Evolutionary conservation across 768 basidiomycete genomes (phyloP).

Genomic region (Vararia minispora): DNA sequence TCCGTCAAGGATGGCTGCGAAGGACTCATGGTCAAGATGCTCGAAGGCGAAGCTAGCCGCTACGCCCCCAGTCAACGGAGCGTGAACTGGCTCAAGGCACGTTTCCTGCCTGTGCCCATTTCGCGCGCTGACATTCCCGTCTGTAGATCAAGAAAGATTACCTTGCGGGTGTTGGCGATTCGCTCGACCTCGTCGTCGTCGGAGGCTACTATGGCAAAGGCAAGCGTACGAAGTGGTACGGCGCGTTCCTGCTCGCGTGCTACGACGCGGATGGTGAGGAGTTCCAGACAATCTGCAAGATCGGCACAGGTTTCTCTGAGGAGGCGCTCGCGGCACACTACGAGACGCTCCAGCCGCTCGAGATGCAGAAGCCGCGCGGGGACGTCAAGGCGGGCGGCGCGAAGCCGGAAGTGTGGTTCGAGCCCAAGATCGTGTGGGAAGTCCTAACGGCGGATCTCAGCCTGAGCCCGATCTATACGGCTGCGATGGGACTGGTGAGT

Average conservation of each 20-base stretch:
- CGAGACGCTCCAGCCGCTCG: constrained; percentile 71
- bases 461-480: constrained; percentile 93
- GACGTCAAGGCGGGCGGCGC: constrained; percentile 87
- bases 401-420: constrained; percentile 97
- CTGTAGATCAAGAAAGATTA: constrained; percentile 96
- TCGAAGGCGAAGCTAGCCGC: constrained; percentile 81
- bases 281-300: constrained; percentile 97
- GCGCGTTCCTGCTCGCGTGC: constrained; percentile 95
- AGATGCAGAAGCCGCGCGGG: constrained; percentile 54
- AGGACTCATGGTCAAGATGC: constrained; percentile 99
- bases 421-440: constrained; percentile 97
- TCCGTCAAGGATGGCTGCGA: constrained; percentile 98
- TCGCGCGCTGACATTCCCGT: neutral
- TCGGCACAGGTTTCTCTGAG: constrained; percentile 96
- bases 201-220: constrained; percentile 97
- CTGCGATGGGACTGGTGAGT: constrained; percentile 80
- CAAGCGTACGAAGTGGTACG: constrained; percentile 95
- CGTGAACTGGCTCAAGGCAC: constrained; percentile 97
- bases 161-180: constrained; percentile 91
- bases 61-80: constrained; percentile 94
- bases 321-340: constrained; percentile 76
- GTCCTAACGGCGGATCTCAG: constrained; percentile 95
- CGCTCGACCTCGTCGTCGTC: constrained; percentile 94
- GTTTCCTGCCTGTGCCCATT: neutral
- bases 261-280: constrained; percentile 92